These are phyloP conservation scores for Ogataea naganishii DNA, from an alignment of 805 yeast species.

Conservation along the genomic window DNA sequence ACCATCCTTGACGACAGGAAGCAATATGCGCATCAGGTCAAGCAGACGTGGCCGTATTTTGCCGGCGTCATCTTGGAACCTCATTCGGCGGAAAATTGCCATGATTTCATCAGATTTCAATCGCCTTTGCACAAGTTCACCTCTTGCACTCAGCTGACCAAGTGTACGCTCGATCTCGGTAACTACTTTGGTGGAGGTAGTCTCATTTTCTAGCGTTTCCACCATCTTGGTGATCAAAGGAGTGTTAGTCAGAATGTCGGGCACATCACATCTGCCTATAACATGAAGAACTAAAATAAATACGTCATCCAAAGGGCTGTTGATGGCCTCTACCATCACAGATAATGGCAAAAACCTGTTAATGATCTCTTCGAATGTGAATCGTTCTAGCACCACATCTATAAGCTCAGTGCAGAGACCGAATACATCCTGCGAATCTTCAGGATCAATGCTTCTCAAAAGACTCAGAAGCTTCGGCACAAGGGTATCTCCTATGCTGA, in stretches of 20 bases:
- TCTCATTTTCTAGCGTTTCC: constrained; percentile 11
- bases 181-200: constrained; percentile 13
- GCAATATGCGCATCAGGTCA: constrained; percentile 19
- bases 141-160: constrained; percentile 12
- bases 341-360: constrained; percentile 14
- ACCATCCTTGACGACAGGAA: constrained; percentile 13
- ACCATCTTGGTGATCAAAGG: constrained; percentile 18
- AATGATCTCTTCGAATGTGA: constrained; percentile 20
- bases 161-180: constrained; percentile 14
- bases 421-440: constrained; percentile 9
- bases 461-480: constrained; percentile 14
- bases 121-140: constrained; percentile 22
- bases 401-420: constrained; percentile 12
- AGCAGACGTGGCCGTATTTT: constrained; percentile 20
- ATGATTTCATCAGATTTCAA: constrained; percentile 18
- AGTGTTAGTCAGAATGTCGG: constrained; percentile 25
- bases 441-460: constrained; percentile 16
- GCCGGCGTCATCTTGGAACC: constrained; percentile 11
- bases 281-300: constrained; percentile 17
- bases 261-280: constrained; percentile 18
- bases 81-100: constrained; percentile 13
- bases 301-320: constrained; percentile 16
- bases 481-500: constrained; percentile 9
- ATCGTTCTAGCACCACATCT: constrained; percentile 16
- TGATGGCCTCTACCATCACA: constrained; percentile 20